Evolutionary conservation across 805 yeast genomes (phyloP).

Genomic region (Starmera amethionina): DNA sequence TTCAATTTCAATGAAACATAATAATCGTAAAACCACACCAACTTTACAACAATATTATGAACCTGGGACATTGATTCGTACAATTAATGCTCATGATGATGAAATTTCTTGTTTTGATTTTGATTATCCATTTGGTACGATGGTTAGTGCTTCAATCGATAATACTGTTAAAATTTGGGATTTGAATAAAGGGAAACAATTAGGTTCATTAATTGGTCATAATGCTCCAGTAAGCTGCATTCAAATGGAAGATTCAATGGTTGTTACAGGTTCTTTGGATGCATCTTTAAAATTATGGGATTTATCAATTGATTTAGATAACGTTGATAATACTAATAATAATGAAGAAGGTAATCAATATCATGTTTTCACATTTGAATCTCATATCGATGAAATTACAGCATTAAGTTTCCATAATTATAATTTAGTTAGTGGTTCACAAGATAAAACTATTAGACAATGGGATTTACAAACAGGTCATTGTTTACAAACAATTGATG

Average conservation of each 20-base stretch:
- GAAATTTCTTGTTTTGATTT: constrained; percentile 52
- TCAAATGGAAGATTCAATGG: constrained; percentile 42
- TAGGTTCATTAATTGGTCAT: constrained; percentile 52
- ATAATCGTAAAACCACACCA: constrained; percentile 43
- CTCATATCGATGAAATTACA: constrained; percentile 60
- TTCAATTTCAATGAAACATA: constrained; percentile 8
- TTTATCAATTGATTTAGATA: constrained; percentile 18
- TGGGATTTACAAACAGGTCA: constrained; percentile 65
- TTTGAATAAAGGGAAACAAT: constrained; percentile 41
- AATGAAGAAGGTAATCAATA: constrained; percentile 21
- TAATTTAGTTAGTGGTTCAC: constrained; percentile 58
- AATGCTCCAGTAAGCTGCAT: constrained; percentile 46
- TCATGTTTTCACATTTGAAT: constrained; percentile 41
- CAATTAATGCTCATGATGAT: constrained; percentile 42
- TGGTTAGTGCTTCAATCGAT: constrained; percentile 73
- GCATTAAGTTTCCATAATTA: constrained; percentile 45
- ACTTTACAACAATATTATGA: constrained; percentile 56
- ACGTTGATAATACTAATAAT: constrained; percentile 7
- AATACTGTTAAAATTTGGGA: constrained; percentile 83
- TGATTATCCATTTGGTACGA: constrained; percentile 63
- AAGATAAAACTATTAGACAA: constrained; percentile 62
- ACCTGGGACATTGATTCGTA: constrained; percentile 44
- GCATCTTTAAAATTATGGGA: constrained; percentile 59
- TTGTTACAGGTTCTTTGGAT: constrained; percentile 52
- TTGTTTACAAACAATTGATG: constrained; percentile 62